A percentile compares a stretch with the other conserved stretches of the same genome.
phyloP scores from a whole-genome alignment of 345 rosid species.

The Schrenkiella parvula region DNA sequence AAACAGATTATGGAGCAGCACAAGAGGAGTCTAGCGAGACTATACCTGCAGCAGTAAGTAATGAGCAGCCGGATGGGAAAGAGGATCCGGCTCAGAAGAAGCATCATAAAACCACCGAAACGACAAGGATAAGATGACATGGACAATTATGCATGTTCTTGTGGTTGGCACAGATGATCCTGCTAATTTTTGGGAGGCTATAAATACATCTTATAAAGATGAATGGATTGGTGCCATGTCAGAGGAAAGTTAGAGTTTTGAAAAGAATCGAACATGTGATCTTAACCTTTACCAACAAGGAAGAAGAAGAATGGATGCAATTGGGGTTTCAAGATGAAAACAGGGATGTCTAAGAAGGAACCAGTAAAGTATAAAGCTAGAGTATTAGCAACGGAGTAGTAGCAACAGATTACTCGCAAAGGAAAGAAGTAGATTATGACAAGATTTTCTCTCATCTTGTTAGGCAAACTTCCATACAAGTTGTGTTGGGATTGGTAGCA shows the following conservation, averaged over 20 bases:
- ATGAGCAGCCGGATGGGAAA: too few relatives aligned
- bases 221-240: neutral
- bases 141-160: too few relatives aligned
- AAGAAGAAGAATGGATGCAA: neutral
- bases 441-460: neutral
- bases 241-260: neutral
- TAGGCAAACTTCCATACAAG: neutral
- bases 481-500: neutral
- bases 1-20: too few relatives aligned
- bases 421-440: neutral
- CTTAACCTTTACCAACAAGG: neutral
- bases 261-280: neutral
- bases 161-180: too few relatives aligned
- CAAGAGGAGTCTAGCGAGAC: too few relatives aligned
- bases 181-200: too few relatives aligned
- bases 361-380: neutral
- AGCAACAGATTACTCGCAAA: neutral
- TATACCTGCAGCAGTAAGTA: too few relatives aligned
- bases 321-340: neutral
- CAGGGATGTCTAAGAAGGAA: neutral
- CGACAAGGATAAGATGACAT: too few relatives aligned
- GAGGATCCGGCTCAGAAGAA: too few relatives aligned
- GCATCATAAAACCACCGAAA: too few relatives aligned
- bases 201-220: neutral
- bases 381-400: too few relatives aligned